Conservation (phyloP, 495 filamentous ascomycete genomes). For the Aspergillus ellipticus region DNA sequence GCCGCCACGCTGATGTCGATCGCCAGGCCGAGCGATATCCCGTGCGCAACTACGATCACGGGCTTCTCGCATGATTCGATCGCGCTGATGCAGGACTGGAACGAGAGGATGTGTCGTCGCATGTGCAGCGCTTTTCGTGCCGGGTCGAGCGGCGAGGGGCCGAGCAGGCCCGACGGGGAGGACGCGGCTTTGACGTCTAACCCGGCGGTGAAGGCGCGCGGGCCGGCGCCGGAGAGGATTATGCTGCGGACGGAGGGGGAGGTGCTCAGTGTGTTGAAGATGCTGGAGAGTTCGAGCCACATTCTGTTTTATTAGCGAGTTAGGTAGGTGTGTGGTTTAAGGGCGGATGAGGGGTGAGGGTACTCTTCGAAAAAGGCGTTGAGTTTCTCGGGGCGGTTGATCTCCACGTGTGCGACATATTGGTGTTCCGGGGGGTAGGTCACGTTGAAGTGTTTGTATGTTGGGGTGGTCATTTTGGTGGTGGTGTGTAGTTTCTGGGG, state of each 20-base stretch:
- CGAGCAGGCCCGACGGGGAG: conserved; percentile 31
- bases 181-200: conserved; percentile 75
- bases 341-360: conserved; percentile 14
- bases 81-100: conserved; percentile 72
- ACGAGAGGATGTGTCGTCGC: conserved; percentile 65
- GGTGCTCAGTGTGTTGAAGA: conserved; percentile 72
- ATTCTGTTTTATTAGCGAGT: conserved; percentile 59
- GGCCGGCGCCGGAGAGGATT: conserved; percentile 77
- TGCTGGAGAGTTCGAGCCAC: conserved; percentile 74
- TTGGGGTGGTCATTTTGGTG: conserved; percentile 23
- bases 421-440: conserved; percentile 53
- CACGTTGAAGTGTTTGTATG: conserved; percentile 73
- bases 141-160: conserved; percentile 41
- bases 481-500: not conserved
- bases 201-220: conserved; percentile 77
- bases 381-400: conserved; percentile 83
- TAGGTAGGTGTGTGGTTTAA: not conserved
- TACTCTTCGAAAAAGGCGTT: conserved; percentile 83
- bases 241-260: conserved; percentile 73
- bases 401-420: conserved; percentile 87
- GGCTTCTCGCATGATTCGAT: conserved; percentile 91
- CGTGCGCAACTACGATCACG: conserved; percentile 81
- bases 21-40: conserved; percentile 73
- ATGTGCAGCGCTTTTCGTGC: conserved; percentile 65
- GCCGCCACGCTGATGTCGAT: conserved; percentile 77